phyloP scores from a whole-genome alignment of 164 flowering plant genomes.

The Malania oleifera region DNA sequence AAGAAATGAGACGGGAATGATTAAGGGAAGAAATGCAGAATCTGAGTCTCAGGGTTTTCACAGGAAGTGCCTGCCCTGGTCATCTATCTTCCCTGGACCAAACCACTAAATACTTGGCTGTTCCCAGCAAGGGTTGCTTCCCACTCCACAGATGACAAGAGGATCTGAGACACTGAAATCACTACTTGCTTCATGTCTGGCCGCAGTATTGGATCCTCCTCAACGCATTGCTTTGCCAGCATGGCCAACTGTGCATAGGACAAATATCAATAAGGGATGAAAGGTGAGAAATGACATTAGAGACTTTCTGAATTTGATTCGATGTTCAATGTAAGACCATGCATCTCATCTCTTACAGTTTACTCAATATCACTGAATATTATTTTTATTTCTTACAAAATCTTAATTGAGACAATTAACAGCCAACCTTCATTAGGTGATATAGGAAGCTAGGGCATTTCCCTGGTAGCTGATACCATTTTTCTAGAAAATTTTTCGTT shows the following conservation, averaged over 20 bases:
- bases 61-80: conserved; percentile 3
- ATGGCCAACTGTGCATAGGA: conserved; percentile 57
- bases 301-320: no score
- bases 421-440: no score
- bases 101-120: conserved; percentile 97
- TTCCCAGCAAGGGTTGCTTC: conserved; percentile 98
- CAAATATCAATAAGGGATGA: neutral
- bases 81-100: conserved; percentile 87
- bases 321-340: no score
- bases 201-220: conserved; percentile 82
- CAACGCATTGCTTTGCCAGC: conserved; percentile 90
- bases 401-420: no score
- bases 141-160: conserved; percentile 92
- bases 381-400: no score
- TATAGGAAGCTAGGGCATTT: no score
- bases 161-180: conserved; percentile 81
- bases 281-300: neutral
- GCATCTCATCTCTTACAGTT: no score
- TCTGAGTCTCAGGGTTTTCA: neutral
- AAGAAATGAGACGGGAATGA: neutral
- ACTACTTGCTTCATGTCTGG: conserved; percentile 98
- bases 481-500: no score
- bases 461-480: no score
- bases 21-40: neutral
- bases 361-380: no score